Evolutionary conservation across 129 eudicot genomes (phyloP).

Genomic region (Pseudognaphalium luteoalbum): DNA sequence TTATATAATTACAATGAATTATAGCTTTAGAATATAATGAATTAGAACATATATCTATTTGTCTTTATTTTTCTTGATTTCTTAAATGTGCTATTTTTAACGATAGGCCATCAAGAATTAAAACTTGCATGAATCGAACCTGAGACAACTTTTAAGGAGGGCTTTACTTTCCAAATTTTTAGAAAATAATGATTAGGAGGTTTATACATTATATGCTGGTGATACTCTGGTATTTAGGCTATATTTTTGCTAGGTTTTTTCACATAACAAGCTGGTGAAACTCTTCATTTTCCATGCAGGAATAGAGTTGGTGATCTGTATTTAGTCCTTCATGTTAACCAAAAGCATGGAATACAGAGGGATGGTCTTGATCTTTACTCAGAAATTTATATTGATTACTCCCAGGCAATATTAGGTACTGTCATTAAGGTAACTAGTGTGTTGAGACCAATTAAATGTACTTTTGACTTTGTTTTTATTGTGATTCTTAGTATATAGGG

Average conservation of each 20-base stretch:
- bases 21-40: neutral
- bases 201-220: neutral
- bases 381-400: conserved; percentile 61
- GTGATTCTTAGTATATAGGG: neutral
- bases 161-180: neutral
- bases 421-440: conserved; percentile 56
- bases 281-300: conserved; percentile 46
- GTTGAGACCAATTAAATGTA: neutral
- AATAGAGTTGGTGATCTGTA: conserved; percentile 76
- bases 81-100: too few species aligned
- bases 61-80: too few species aligned
- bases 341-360: conserved; percentile 69
- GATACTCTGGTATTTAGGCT: neutral
- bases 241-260: conserved; percentile 12
- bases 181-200: neutral
- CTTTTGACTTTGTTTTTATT: neutral
- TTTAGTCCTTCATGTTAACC: conserved; percentile 62
- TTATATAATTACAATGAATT: neutral
- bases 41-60: neutral
- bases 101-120: neutral
- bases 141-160: neutral
- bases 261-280: conserved; percentile 23
- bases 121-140: neutral
- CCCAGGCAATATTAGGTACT: conserved; percentile 92
- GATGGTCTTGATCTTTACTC: conserved; percentile 85